Evolutionary conservation across 2,329 filamentous ascomycete species (phyloP).

Genomic region (Beauveria sp.): DNA sequence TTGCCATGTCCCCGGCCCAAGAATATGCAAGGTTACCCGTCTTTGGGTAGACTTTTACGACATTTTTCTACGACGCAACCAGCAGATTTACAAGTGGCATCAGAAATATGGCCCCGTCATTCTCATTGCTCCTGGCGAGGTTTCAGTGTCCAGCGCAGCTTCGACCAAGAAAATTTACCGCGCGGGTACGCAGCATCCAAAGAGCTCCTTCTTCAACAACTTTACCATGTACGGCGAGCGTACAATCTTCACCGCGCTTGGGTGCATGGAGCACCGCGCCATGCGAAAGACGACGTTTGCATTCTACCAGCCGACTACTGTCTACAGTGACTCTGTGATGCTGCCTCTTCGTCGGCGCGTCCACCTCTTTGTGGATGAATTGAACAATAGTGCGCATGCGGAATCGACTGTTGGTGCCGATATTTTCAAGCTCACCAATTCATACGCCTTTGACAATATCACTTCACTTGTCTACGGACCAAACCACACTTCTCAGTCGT

Average conservation of each 20-base stretch:
- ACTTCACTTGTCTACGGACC: neutral
- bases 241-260: constrained; percentile 1
- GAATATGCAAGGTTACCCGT: constrained; percentile 1
- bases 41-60: constrained; percentile 2
- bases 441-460: constrained; percentile 4
- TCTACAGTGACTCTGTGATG: neutral
- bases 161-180: constrained; percentile 1
- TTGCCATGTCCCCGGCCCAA: neutral
- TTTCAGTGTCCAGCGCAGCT: neutral
- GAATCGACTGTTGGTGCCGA: neutral
- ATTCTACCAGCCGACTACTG: neutral
- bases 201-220: constrained; percentile 4
- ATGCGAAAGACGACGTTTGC: constrained; percentile 1
- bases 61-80: constrained; percentile 1
- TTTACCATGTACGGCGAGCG: constrained; percentile 5
- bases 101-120: neutral
- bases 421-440: neutral
- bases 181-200: neutral
- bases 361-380: neutral
- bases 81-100: constrained; percentile 2
- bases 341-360: neutral
- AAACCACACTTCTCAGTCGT: neutral
- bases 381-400: neutral
- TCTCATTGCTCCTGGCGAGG: neutral
- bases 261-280: constrained; percentile 1